phyloP scores from a whole-genome alignment of 192 early-diverging fungal species.

The Rhizophagus prolifer region DNA sequence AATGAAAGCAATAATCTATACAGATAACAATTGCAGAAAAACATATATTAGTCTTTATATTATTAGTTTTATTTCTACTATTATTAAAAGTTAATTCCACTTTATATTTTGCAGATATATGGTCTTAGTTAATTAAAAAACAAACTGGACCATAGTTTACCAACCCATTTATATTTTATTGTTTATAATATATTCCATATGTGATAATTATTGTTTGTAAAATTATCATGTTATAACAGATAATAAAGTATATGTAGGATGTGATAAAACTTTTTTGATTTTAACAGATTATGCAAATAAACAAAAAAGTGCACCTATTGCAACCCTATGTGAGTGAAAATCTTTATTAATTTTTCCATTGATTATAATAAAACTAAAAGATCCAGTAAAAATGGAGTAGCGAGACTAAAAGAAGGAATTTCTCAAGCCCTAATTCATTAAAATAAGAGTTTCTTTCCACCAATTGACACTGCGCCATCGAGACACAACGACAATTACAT shows the following conservation, averaged over 20 bases:
- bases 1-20: conserved; percentile 9
- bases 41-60: conserved; percentile 3
- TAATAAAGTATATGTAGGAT: neutral
- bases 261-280: no score
- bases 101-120: neutral
- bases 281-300: no score
- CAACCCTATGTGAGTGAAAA: no score
- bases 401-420: no score
- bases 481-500: no score
- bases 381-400: no score
- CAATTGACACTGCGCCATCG: no score
- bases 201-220: neutral
- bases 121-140: neutral
- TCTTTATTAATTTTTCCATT: no score
- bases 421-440: no score
- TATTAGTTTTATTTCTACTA: neutral
- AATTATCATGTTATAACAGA: neutral
- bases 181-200: neutral
- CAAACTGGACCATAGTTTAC: neutral
- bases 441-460: no score
- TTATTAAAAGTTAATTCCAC: neutral
- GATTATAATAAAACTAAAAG: no score
- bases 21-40: conserved; percentile 5
- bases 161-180: conserved; percentile 4
- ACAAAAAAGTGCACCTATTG: no score